A percentile compares a stretch with the other conserved stretches of the same genome.
These are phyloP conservation scores for Parastagonospora avenae DNA, from an alignment of 2,329 filamentous ascomycete species.

Conservation along the genomic window DNA sequence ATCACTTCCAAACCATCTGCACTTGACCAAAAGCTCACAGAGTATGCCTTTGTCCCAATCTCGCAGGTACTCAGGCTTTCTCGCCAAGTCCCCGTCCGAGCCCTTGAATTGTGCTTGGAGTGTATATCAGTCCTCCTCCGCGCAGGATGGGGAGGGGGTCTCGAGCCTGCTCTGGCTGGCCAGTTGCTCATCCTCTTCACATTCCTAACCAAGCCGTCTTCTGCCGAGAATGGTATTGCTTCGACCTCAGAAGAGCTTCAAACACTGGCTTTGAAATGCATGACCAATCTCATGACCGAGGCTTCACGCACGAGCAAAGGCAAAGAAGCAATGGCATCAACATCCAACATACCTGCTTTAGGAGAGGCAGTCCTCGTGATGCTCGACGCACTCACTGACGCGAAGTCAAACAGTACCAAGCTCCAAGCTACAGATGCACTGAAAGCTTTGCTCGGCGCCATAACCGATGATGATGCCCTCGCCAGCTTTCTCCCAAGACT, in stretches of 20 bases:
- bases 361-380: conserved; percentile 83
- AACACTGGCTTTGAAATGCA: conserved; percentile 70
- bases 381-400: conserved; percentile 72
- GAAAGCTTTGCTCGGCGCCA: conserved; percentile 63
- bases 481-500: conserved; percentile 88
- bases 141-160: conserved; percentile 76
- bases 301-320: conserved; percentile 57
- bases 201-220: conserved; percentile 76
- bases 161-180: conserved; percentile 74
- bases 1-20: conserved; percentile 41
- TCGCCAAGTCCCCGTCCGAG: conserved; percentile 70
- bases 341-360: conserved; percentile 72
- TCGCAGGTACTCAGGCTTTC: conserved; percentile 83
- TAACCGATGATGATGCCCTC: conserved; percentile 75
- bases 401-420: conserved; percentile 70
- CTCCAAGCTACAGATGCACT: conserved; percentile 71
- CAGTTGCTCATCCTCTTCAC: conserved; percentile 86
- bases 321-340: conserved; percentile 57
- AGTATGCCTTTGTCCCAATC: conserved; percentile 94
- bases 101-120: conserved; percentile 76
- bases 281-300: conserved; percentile 68
- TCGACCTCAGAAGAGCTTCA: conserved; percentile 74
- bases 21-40: conserved; percentile 81
- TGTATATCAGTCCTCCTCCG: conserved; percentile 75
- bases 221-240: conserved; percentile 54